Percentiles rank a stretch among this genome's conserved stretches.
Conservation (phyloP, 1,284 basidiomycete genomes). For the Athelia sp. region DNA sequence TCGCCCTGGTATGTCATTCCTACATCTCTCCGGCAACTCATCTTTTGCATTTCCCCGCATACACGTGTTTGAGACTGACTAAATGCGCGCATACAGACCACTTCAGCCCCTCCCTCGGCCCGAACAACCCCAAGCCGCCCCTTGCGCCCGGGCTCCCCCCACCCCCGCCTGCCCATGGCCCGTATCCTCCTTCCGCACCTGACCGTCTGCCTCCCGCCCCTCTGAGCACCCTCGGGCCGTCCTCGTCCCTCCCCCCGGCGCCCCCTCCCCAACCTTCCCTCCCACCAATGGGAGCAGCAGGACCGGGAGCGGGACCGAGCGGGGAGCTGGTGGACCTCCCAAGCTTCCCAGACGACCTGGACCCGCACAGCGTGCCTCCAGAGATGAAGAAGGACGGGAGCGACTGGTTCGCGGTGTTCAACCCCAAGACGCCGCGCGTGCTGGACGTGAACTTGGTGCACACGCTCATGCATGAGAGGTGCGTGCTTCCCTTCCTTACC, state of each 20-base stretch:
- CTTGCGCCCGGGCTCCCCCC: constrained; percentile 6
- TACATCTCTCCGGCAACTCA: no score
- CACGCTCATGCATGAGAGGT: constrained; percentile 92
- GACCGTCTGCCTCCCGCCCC: constrained; percentile 30
- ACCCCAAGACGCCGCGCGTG: constrained; percentile 76
- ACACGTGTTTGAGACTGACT: no score
- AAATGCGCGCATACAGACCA: constrained; percentile 17
- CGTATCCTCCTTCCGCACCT: constrained; percentile 22
- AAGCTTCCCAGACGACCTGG: constrained; percentile 42
- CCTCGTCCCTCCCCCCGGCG: constrained; percentile 21
- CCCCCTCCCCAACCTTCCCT: constrained; percentile 8
- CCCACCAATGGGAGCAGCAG: not conserved
- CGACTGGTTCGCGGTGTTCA: constrained; percentile 97
- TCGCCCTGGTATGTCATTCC: constrained; percentile 31
- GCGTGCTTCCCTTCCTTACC: constrained; percentile 19
- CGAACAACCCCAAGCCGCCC: constrained; percentile 25
- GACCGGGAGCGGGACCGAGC: constrained; percentile 16
- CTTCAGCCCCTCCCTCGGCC: constrained; percentile 28
- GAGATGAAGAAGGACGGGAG: constrained; percentile 75
- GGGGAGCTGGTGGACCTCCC: no score
- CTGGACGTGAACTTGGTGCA: constrained; percentile 89
- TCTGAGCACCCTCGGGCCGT: constrained; percentile 26
- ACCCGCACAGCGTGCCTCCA: constrained; percentile 40
- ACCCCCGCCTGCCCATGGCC: constrained; percentile 11
- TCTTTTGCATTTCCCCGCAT: not conserved